Conservation (phyloP, 1,284 basidiomycete species). For the Leccinum solheimii region DNA sequence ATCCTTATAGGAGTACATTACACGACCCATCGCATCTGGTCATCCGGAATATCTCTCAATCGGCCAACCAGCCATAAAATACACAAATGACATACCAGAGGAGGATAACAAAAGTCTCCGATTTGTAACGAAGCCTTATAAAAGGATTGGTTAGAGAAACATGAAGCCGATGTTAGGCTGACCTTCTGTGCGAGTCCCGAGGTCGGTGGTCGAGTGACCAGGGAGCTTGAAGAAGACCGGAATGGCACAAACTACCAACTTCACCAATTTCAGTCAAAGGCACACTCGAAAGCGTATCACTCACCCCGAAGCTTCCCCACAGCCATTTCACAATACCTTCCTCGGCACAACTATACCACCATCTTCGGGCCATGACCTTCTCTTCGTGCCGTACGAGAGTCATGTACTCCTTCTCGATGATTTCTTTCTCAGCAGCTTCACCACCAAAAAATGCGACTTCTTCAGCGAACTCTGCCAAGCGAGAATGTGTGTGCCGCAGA, state of each 20-base stretch:
- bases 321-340: conserved; percentile 98
- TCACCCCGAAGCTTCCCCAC: conserved; percentile 91
- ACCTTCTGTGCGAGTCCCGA: conserved; percentile 89
- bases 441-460: conserved; percentile 95
- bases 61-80: neutral
- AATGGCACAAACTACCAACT: conserved; percentile 90
- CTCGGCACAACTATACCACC: conserved; percentile 91
- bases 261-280: conserved; percentile 12
- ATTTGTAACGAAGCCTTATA: conserved; percentile 88
- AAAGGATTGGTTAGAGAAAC: neutral
- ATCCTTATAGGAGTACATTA: conserved; percentile 98
- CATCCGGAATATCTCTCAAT: neutral
- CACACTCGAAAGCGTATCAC: conserved; percentile 27
- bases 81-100: conserved; percentile 48
- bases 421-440: conserved; percentile 88
- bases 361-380: conserved; percentile 75
- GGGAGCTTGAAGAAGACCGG: conserved; percentile 92
- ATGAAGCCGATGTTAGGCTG: conserved; percentile 9
- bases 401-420: conserved; percentile 91
- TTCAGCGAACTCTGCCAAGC: conserved; percentile 92
- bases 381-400: conserved; percentile 89
- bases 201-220: conserved; percentile 65
- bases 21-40: conserved; percentile 75
- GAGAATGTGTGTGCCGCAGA: conserved; percentile 89
- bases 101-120: conserved; percentile 85